Conservation (phyloP, 2,329 filamentous ascomycete genomes). For the Thelonectria rubi region DNA sequence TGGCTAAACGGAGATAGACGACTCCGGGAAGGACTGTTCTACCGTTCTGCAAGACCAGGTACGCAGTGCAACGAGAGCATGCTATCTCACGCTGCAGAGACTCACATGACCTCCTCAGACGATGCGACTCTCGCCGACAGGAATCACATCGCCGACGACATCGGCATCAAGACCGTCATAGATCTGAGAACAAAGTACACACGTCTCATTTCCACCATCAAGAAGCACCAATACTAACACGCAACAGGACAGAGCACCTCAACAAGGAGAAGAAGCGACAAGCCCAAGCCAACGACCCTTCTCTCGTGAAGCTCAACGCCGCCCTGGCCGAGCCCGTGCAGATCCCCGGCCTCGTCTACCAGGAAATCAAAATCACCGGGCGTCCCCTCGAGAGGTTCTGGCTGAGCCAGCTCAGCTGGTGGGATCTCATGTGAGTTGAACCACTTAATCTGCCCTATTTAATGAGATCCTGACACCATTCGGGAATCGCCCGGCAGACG, state of each 20-base stretch:
- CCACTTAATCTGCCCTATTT: not conserved
- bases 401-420: slow-evolving; percentile 73
- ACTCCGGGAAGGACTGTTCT: slow-evolving; percentile 71
- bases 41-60: slow-evolving; percentile 72
- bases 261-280: slow-evolving; percentile 71
- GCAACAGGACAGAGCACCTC: slow-evolving; percentile 73
- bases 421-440: slow-evolving; percentile 65
- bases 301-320: slow-evolving; percentile 53
- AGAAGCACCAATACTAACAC: slow-evolving; percentile 16
- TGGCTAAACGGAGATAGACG: slow-evolving; percentile 46
- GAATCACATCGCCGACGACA: slow-evolving; percentile 63
- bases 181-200: slow-evolving; percentile 79
- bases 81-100: not conserved
- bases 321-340: slow-evolving; percentile 64
- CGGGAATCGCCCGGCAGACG: slow-evolving; percentile 36
- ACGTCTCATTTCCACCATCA: not conserved
- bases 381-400: slow-evolving; percentile 74
- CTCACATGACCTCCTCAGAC: slow-evolving; percentile 57
- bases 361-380: slow-evolving; percentile 78
- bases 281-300: slow-evolving; percentile 54
- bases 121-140: slow-evolving; percentile 75
- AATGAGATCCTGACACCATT: slow-evolving; percentile 1
- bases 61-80: slow-evolving; percentile 20
- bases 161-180: slow-evolving; percentile 76
- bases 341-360: slow-evolving; percentile 71